Percentiles rank a stretch among this genome's conserved stretches.
Evolutionary conservation across 768 basidiomycete genomes (phyloP).

Genomic region (Amanita inopinata): DNA sequence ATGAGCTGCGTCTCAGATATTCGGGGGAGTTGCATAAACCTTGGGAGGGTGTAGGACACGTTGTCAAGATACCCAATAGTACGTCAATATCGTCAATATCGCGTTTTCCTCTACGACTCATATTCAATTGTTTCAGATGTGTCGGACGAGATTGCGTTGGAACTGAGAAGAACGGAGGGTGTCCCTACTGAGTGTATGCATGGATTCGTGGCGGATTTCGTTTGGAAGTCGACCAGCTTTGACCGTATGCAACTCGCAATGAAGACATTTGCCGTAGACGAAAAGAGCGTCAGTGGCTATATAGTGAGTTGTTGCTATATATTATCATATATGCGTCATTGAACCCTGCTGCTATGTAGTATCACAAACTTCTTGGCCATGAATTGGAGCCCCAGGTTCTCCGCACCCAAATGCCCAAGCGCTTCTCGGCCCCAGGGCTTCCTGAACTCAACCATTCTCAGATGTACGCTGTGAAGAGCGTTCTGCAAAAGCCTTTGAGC

Average conservation of each 20-base stretch:
- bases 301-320: conserved; percentile 53
- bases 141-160: conserved; percentile 95
- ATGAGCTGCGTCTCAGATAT: conserved; percentile 87
- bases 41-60: conserved; percentile 98
- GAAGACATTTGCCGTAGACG: conserved; percentile 99
- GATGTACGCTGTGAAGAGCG: conserved; percentile 99
- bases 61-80: conserved; percentile 99
- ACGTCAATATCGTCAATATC: conserved; percentile 21
- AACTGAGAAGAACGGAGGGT: conserved; percentile 82
- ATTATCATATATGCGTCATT: neutral
- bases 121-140: conserved; percentile 55
- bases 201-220: conserved; percentile 96
- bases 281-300: conserved; percentile 98
- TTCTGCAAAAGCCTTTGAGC: conserved; percentile 94
- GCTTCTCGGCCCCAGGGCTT: conserved; percentile 93
- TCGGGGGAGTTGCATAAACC: conserved; percentile 81
- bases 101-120: conserved; percentile 8
- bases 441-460: conserved; percentile 99
- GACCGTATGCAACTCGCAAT: conserved; percentile 99
- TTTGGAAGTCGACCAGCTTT: conserved; percentile 99
- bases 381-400: conserved; percentile 92
- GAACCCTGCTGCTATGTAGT: conserved; percentile 36
- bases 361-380: conserved; percentile 97
- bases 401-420: conserved; percentile 90
- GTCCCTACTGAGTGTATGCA: conserved; percentile 92